Evolutionary conservation across 2,329 filamentous ascomycete species (phyloP), one percentile per base, ranked within the genome.

Genomic region (Trichoderma lentiforme): DNA sequence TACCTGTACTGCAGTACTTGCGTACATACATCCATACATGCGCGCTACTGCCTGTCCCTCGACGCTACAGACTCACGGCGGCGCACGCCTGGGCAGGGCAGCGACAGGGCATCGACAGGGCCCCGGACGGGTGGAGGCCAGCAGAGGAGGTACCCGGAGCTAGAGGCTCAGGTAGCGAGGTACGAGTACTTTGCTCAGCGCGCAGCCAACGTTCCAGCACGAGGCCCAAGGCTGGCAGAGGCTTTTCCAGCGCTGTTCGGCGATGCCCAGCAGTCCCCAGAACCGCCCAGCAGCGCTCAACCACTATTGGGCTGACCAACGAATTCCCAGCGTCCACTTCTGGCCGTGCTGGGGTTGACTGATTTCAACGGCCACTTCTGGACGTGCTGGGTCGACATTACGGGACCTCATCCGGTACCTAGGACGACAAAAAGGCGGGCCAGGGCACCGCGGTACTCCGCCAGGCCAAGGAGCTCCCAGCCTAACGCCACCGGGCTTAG

Each of bases 91-190:
- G 36, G 39, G 34, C 67, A 70, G 67, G 57, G 57, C 67, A 70
- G 47, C 36, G 67, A 69, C 53, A 61, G 58, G 67, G 56, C 67
- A 62, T 62, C 34, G 58, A 62, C 63, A 67, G 32, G 62, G 63
- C 32, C 62, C 63, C 34, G 28, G 53, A 26, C 47, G 24, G 53
- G 69, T 65, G 69, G 69, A 60, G 61, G 51, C 47, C 39, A 60
- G 65, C 56, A 57, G 56, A 71, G 43, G 70, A 71, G 70, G 70
- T 67, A 68, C 70, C 70, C 70, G 70, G 47, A 71, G 70, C 70
- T 71, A 71, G 26, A 36, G 56, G 58, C 30, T 32, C 21, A 71
- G 61, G 70, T 39, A 66, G 26, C 36, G 47, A 53, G 47, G 47
- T 63, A 43, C 30, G 21, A 24, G 47, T n/a, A 24, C 28, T n/a